Evolutionary conservation across 192 early-diverging fungal species (phyloP), one percentile per base, ranked within the genome.

Genomic region (Umbelopsis isabellina): DNA sequence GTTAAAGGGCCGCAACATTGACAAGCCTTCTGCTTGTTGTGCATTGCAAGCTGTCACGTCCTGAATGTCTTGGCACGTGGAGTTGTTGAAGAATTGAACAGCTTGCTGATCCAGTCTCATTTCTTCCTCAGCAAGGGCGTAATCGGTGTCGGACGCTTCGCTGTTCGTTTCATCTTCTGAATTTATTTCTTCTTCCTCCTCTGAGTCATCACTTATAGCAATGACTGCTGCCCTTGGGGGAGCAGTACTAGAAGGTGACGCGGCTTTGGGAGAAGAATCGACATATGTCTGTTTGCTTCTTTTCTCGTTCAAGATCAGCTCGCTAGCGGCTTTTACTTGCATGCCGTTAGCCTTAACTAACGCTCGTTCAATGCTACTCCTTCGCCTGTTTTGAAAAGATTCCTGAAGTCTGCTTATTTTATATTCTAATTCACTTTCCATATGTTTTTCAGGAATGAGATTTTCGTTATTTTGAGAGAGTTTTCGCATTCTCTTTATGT

Each of bases 1-100:
- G 23, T 69, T 68, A 72, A 89, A 90, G 20, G 91, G 90, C 20
- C 90, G 81, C 55, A 91, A 35, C 1, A 4, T 6, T 71, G 35
- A 22, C 35, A 21, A 11, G 72, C 48, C 1, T 21, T 74, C 47
- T 2, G 73, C 66, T 1, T 48, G 23, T 3, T 61, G 46, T 0
- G 27, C 18, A 46, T 46, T 78, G 45, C 71, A 72, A 0, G 64
- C 68, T 1, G 72, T 73, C 11, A 73, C 65, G 11, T 78, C 76
- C 46, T 70, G 67, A 15, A 78, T 67, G 13, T 78, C 76, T 8
- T 71, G 66, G 13, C 25, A 35, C 3, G 53, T 37, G 5, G 76
- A 65, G 7, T 37, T 44, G 16, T 72, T 72, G 27, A 66, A 78
- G 46, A 78, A 78, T 3, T n/a, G 2, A 2, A 73, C 5, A 15